A percentile compares a stretch with the other conserved stretches of the same genome.
These are phyloP conservation scores for Athelia sp. DNA, from an alignment of 1,284 basidiomycete species.

Conservation along the genomic window DNA sequence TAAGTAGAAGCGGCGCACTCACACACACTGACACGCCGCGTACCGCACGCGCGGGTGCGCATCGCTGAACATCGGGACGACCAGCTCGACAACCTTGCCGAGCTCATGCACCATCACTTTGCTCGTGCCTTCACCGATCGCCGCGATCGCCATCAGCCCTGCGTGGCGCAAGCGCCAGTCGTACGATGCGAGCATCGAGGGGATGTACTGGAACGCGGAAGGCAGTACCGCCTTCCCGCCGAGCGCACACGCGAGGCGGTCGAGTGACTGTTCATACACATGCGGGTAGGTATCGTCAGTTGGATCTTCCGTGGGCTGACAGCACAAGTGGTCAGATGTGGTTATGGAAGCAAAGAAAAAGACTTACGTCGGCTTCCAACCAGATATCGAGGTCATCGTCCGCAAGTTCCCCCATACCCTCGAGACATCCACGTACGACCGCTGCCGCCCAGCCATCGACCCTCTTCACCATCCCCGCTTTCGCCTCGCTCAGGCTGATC, in stretches of 20 bases:
- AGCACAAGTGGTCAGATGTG: neutral
- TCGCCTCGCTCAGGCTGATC: conserved; percentile 67
- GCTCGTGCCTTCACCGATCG: conserved; percentile 72
- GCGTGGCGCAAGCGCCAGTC: conserved; percentile 83
- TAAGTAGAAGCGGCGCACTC: conserved; percentile 24
- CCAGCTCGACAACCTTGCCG: conserved; percentile 33
- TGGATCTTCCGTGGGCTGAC: conserved; percentile 59
- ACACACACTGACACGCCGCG: conserved; percentile 87
- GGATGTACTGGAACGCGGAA: conserved; percentile 73
- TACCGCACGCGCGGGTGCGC: conserved; percentile 77
- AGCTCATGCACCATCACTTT: conserved; percentile 75
- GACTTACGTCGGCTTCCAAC: conserved; percentile 69
- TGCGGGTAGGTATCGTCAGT: conserved; percentile 72
- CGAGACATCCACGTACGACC: conserved; percentile 67
- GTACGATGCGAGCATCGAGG: conserved; percentile 69
- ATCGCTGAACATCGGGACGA: conserved; percentile 73
- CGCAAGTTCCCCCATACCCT: conserved; percentile 76
- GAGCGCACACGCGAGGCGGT: conserved; percentile 70
- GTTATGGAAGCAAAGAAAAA: neutral
- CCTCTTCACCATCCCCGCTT: conserved; percentile 62
- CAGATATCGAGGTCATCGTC: conserved; percentile 43
- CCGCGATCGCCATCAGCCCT: conserved; percentile 75
- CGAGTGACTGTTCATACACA: conserved; percentile 74
- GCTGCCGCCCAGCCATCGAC: conserved; percentile 62
- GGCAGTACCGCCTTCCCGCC: conserved; percentile 70